These are phyloP conservation scores for Grammothele lineata DNA, from an alignment of 768 basidiomycete genomes.

Conservation along the genomic window DNA sequence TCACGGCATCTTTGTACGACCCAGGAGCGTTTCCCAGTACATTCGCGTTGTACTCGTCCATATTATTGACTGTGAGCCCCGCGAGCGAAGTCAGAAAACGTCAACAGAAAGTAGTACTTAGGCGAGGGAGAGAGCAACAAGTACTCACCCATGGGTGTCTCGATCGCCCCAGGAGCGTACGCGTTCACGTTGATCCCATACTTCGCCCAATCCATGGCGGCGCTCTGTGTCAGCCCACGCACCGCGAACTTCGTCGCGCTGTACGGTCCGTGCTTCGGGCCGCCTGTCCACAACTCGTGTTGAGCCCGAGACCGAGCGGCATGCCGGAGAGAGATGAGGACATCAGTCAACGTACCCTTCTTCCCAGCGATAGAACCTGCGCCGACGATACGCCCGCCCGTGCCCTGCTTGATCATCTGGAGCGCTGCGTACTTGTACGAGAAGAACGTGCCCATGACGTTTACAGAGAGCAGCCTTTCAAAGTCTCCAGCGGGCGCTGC, in stretches of 20 bases:
- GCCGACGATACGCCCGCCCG: conserved; percentile 38
- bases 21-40: conserved; percentile 7
- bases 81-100: no score
- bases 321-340: neutral
- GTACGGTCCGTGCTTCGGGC: conserved; percentile 16
- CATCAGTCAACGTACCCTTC: conserved; percentile 15
- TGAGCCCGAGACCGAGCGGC: neutral
- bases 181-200: conserved; percentile 26
- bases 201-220: conserved; percentile 22
- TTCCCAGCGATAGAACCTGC: conserved; percentile 23
- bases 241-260: conserved; percentile 27
- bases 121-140: neutral
- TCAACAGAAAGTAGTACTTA: no score
- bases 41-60: conserved; percentile 15
- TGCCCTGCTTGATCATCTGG: conserved; percentile 38
- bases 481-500: conserved; percentile 28
- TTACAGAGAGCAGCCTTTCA: conserved; percentile 32
- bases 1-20: conserved; percentile 7
- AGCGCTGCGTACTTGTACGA: conserved; percentile 38
- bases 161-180: conserved; percentile 27
- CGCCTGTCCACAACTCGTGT: neutral
- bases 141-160: conserved; percentile 20
- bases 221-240: conserved; percentile 24
- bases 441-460: conserved; percentile 37
- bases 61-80: conserved; percentile 12